Evolutionary conservation across 176 grass and related monocot genomes (phyloP), one percentile per base, ranked within the genome.

Genomic region (Oryza glaberrima): DNA sequence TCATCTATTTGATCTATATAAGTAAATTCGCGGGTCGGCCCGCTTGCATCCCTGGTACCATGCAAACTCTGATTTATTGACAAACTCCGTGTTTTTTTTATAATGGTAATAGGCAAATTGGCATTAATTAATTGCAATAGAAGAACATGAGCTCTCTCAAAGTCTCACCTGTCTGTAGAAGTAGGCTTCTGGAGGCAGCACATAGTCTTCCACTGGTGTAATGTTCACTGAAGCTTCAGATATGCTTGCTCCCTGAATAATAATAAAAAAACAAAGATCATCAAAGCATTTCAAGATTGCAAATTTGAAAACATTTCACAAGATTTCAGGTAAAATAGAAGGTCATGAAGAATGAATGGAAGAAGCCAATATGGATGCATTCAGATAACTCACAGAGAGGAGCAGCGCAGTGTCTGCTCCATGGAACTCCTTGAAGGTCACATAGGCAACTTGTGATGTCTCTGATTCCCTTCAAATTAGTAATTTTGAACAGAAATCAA

Each of bases 391-490:
- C 54, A 90, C 89, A 11, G 89, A 90, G 12, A 51, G 48, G 40
- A 90, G 89, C 7, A 90, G n/a, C 16, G 84, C 84, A 0, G 80
- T 80, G 44, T 90, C 89, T 45, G 85, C 89, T 76, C 76, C 84
- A 56, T 91, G 81, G 51, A 81, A 83, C 48, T 91, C 81, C 64
- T 87, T 91, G 81, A 91, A 91, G 12, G 81, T 91, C 35, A 87
- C 89, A 38, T 87, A 91, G 10, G 89, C 84, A 16, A 83, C 52
- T 20, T 56, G 52, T 56, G 52, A 56, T 7, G 52, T 56, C 52
- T 84, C 84, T 2, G 80, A 83, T 28, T 74, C 89, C 58, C 84
- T 90, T 46, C 9, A 17, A 8, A 17, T 56, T 56, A 43, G 1
- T 36, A 12, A 25, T 23, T 23, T 3, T 65, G 11, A 65, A 23